Evolutionary conservation across 2,329 filamentous ascomycete genomes (phyloP), one percentile per base, ranked within the genome.

Genomic region (Cladosporium sp.): DNA sequence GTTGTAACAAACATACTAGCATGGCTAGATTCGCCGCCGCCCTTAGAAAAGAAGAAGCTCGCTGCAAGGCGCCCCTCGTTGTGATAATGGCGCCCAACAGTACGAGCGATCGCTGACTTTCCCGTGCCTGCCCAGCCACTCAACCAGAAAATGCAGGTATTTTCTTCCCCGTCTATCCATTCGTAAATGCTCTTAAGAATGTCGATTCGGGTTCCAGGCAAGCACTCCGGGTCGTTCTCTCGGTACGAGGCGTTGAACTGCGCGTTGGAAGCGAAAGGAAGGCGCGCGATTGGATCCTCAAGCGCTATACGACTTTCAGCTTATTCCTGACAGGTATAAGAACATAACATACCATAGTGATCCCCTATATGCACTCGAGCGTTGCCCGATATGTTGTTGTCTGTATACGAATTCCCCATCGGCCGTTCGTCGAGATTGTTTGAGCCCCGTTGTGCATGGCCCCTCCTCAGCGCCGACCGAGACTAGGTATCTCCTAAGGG

Each of bases 101-200:
- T 66, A 5, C 60, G 55, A n/a, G 63, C 45, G 29, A 68, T 62
- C 5, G 63, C 66, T 2, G 63, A 66, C 47, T 68, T 68, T 3
- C 66, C 66, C 8, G 64, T 66, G 3, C 67, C 67, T 30, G 65
- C 63, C 58, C 63, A 58, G 7, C 66, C 66, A 32, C 54, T 58
- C n/a, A 68, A 49, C 65, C 64, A 68, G 52, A 61, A 68, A 4
- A 69, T 64, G 18, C 37, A 38, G 36, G 52, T 47, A 7, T 37
- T 49, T 15, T 55, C 18, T 19, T 22, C 29, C 5, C 49, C 37
- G 7, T 55, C 34, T 5, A 37, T 51, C 58, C 58, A 64, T 18
- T 56, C 30, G 20, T 52, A 38, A 13, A 65, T 61, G 29, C 62
- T 29, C 6, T 47, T 17, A 9, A 60, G 57, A 40, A 64, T 30